Percentiles rank a stretch among this genome's conserved stretches.
Conservation (phyloP, 192 early-diverging fungal genomes). For the Coemansia sp. region DNA sequence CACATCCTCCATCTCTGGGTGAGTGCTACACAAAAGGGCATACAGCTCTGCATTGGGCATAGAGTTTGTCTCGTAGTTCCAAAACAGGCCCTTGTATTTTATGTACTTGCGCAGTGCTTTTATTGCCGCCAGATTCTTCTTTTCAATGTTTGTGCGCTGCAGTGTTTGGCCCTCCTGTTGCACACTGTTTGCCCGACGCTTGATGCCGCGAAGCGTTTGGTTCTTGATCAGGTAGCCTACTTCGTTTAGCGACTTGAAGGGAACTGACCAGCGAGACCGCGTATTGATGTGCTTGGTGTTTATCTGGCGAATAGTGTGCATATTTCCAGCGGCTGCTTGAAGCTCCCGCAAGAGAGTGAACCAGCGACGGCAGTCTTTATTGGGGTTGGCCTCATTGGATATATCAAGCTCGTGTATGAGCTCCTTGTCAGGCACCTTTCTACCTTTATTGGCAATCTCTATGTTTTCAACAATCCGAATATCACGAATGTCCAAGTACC, state of each 20-base stretch:
- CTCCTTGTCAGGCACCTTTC: slow-evolving; percentile 14
- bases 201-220: slow-evolving; percentile 20
- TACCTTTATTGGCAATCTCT: not conserved
- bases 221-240: slow-evolving; percentile 50
- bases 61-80: slow-evolving; percentile 10
- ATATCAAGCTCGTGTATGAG: slow-evolving; percentile 26
- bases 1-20: slow-evolving; percentile 25
- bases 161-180: not conserved
- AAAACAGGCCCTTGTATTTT: slow-evolving; percentile 18
- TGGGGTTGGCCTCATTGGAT: slow-evolving; percentile 30
- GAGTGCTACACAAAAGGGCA: not conserved
- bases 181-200: slow-evolving; percentile 8
- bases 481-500: slow-evolving; percentile 40
- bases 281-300: slow-evolving; percentile 55
- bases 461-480: slow-evolving; percentile 27
- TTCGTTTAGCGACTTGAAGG: slow-evolving; percentile 48
- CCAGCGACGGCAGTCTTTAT: slow-evolving; percentile 29
- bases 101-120: slow-evolving; percentile 39
- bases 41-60: slow-evolving; percentile 1
- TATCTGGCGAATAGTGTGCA: slow-evolving; percentile 38
- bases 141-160: slow-evolving; percentile 42
- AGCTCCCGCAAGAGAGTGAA: slow-evolving; percentile 28
- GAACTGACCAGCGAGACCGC: slow-evolving; percentile 47
- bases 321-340: slow-evolving; percentile 26
- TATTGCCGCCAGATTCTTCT: slow-evolving; percentile 40